Conservation (phyloP, 768 basidiomycete genomes). For the Termitomyces sp. region DNA sequence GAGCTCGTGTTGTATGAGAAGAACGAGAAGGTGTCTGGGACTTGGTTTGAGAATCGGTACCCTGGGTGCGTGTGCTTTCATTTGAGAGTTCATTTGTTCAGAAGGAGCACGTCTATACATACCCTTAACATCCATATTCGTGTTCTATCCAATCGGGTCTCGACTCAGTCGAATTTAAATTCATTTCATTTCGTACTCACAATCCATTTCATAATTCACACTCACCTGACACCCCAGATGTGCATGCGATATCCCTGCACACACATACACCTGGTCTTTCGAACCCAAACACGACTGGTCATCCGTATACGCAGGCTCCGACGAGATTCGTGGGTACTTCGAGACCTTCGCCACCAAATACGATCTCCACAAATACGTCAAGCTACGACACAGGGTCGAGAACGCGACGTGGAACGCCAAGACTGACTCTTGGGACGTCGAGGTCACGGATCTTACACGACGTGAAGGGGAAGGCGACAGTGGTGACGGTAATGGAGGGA, state of each 20-base stretch:
- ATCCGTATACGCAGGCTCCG: constrained; percentile 28
- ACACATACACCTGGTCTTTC: constrained; percentile 32
- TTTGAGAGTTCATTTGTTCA: no score
- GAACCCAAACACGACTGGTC: constrained; percentile 34
- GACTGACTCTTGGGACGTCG: constrained; percentile 28
- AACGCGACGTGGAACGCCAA: constrained; percentile 30
- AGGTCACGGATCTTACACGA: constrained; percentile 19
- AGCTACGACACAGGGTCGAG: constrained; percentile 26
- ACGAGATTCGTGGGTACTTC: constrained; percentile 32
- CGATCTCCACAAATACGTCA: constrained; percentile 30
- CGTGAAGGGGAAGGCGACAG: not conserved
- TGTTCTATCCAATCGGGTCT: no score
- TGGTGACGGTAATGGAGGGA: constrained; percentile 9
- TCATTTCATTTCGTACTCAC: not conserved
- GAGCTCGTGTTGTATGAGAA: constrained; percentile 33
- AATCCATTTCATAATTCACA: not conserved
- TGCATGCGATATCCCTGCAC: constrained; percentile 33
- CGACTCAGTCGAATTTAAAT: no score
- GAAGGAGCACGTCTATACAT: no score
- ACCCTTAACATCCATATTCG: not conserved
- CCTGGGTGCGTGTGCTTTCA: constrained; percentile 26
- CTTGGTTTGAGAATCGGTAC: constrained; percentile 37
- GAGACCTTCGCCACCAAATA: constrained; percentile 28
- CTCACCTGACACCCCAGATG: constrained; percentile 20
- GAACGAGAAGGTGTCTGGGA: constrained; percentile 30